A percentile compares a stretch with the other conserved stretches of the same genome.
Conservation (phyloP, 2,329 filamentous ascomycete genomes). For the Scedosporium apiospermum region DNA sequence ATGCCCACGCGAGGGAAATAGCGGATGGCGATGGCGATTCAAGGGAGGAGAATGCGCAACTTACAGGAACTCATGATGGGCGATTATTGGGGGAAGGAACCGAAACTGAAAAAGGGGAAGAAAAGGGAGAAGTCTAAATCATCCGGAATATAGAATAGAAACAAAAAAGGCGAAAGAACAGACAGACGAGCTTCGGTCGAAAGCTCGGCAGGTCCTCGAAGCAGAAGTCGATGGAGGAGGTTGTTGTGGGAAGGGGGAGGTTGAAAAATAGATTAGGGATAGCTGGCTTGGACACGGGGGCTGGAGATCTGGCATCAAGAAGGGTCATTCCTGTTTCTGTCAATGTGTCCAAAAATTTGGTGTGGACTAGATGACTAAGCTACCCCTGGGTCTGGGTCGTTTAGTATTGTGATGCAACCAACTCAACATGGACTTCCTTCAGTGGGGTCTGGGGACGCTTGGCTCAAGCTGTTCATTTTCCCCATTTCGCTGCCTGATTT, state of each 20-base stretch:
- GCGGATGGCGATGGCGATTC: not conserved
- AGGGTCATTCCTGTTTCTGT: conserved; percentile 21
- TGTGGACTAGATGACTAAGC: conserved; percentile 7
- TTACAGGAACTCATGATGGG: conserved; percentile 48
- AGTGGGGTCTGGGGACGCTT: too few relatives aligned
- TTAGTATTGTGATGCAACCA: too few relatives aligned
- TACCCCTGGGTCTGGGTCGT: not conserved
- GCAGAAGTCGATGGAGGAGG: conserved; percentile 8
- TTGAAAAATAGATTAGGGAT: conserved; percentile 12
- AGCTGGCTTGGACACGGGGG: conserved; percentile 19
- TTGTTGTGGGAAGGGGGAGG: not conserved
- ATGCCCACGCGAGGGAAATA: not conserved
- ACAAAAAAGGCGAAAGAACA: conserved; percentile 19
- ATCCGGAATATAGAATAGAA: conserved; percentile 22
- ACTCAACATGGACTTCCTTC: too few relatives aligned
- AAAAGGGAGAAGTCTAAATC: conserved; percentile 13
- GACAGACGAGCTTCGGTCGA: conserved; percentile 10
- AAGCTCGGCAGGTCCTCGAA: conserved; percentile 5
- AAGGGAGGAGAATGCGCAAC: conserved; percentile 16
- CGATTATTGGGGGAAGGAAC: conserved; percentile 16
- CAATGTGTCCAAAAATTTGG: conserved; percentile 35
- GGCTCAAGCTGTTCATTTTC: too few relatives aligned
- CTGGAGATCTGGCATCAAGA: conserved; percentile 35
- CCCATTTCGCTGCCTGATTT: too few relatives aligned
- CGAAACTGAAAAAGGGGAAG: conserved; percentile 17